Conservation (phyloP, 192 early-diverging fungal species). For the Cetraspora pellucida region DNA sequence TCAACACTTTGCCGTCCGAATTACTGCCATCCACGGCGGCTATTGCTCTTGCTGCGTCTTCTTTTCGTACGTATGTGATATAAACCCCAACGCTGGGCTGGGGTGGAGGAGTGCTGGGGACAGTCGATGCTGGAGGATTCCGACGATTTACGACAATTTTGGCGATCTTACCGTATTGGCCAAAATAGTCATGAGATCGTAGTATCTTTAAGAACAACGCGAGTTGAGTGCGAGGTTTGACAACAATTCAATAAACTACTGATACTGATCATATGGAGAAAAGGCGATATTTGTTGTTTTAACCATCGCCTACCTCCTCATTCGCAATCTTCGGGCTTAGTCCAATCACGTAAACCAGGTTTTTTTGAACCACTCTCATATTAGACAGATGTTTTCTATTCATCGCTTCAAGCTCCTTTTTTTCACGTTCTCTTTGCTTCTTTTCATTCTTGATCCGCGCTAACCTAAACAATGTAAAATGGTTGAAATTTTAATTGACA, state of each 20-base stretch:
- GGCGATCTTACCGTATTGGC: conserved; percentile 95
- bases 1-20: conserved; percentile 81
- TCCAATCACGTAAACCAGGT: conserved; percentile 96
- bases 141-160: conserved; percentile 92
- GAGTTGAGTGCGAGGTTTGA: not conserved
- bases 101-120: conserved; percentile 38
- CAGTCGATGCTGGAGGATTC: conserved; percentile 48
- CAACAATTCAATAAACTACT: conserved; percentile 12
- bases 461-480: conserved; percentile 34
- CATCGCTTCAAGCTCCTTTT: conserved; percentile 83
- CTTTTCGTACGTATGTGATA: conserved; percentile 87
- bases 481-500: not conserved
- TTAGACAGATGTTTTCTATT: conserved; percentile 80
- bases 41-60: conserved; percentile 91
- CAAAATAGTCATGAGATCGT: conserved; percentile 90
- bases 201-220: conserved; percentile 58
- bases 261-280: conserved; percentile 14
- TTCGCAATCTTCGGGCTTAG: conserved; percentile 81
- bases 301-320: conserved; percentile 72
- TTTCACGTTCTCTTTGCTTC: conserved; percentile 85
- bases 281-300: not conserved
- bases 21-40: conserved; percentile 92
- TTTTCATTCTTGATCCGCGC: conserved; percentile 58
- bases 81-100: conserved; percentile 80
- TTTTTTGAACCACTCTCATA: conserved; percentile 95